A percentile compares a stretch with the other conserved stretches of the same genome.
phyloP scores from a whole-genome alignment of 371 early-diverging fungal genomes.

The Mucor racemosus region DNA sequence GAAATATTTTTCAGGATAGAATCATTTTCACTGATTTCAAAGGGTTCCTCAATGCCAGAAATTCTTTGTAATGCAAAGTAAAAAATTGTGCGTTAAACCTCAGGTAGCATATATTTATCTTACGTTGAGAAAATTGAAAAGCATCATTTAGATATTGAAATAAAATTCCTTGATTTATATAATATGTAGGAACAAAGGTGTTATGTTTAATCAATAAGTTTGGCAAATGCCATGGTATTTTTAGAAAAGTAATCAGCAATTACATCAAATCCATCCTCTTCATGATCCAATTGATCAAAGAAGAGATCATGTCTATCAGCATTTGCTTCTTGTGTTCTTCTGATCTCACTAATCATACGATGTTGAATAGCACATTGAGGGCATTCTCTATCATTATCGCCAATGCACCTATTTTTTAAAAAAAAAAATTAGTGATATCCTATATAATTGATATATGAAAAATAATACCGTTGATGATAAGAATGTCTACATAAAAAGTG shows the following conservation, averaged over 20 bases:
- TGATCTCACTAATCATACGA: slow-evolving; percentile 78
- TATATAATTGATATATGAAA: not conserved
- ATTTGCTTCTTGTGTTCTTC: slow-evolving; percentile 75
- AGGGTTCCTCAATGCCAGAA: too few species aligned
- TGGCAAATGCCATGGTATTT: slow-evolving; percentile 81
- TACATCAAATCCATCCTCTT: slow-evolving; percentile 84
- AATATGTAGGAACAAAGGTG: not conserved
- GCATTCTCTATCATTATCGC: slow-evolving; percentile 82
- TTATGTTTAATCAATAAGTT: slow-evolving; percentile 61
- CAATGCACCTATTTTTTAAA: slow-evolving; percentile 55
- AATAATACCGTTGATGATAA: slow-evolving; percentile 81
- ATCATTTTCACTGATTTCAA: too few species aligned
- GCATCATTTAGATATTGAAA: not conserved
- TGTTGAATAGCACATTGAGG: slow-evolving; percentile 89
- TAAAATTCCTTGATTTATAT: not conserved
- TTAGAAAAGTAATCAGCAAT: slow-evolving; percentile 90
- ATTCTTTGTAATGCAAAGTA: too few species aligned
- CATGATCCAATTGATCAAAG: slow-evolving; percentile 73
- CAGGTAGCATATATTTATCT: too few species aligned
- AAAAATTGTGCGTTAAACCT: too few species aligned
- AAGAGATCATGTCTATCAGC: slow-evolving; percentile 83
- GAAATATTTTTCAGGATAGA: too few species aligned
- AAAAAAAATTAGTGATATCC: not conserved
- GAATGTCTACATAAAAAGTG: slow-evolving; percentile 95
- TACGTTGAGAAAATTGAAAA: not conserved